Percentiles rank a stretch among this genome's conserved stretches.
phyloP scores from a whole-genome alignment of 2,329 filamentous ascomycete genomes.

The Aspergillus viridinutans region DNA sequence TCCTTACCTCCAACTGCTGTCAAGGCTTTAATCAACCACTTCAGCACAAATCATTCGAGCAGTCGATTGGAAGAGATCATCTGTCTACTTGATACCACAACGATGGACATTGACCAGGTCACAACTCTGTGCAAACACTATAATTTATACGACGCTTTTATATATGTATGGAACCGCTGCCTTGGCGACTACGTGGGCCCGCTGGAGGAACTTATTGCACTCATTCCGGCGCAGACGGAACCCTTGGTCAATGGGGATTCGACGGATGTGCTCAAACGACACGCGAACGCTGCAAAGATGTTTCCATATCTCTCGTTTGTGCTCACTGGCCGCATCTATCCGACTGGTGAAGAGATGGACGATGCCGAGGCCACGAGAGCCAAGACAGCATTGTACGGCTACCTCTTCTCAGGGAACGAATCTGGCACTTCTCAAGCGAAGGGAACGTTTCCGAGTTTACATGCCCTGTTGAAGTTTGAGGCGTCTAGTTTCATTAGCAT shows the following conservation, averaged over 20 bases:
- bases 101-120: slow-evolving; percentile 90
- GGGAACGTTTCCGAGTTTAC: slow-evolving; percentile 79
- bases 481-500: slow-evolving; percentile 90
- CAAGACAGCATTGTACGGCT: slow-evolving; percentile 87
- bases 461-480: slow-evolving; percentile 81
- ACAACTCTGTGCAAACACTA: slow-evolving; percentile 88
- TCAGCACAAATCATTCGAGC: slow-evolving; percentile 69
- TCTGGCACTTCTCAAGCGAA: slow-evolving; percentile 49
- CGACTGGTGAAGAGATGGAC: slow-evolving; percentile 70
- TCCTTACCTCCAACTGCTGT: slow-evolving; percentile 76
- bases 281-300: slow-evolving; percentile 73
- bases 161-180: slow-evolving; percentile 95
- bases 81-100: slow-evolving; percentile 83
- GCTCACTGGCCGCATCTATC: slow-evolving; percentile 86
- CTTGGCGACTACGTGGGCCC: slow-evolving; percentile 87
- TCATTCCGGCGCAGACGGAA: slow-evolving; percentile 25
- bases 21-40: slow-evolving; percentile 80
- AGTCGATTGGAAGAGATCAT: slow-evolving; percentile 86
- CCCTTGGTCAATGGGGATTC: slow-evolving; percentile 39
- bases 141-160: slow-evolving; percentile 87
- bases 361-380: slow-evolving; percentile 70
- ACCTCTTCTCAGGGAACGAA: slow-evolving; percentile 77
- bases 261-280: slow-evolving; percentile 53
- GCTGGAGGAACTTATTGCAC: slow-evolving; percentile 70
- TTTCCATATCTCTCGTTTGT: slow-evolving; percentile 93